Base-by-base conservation (phyloP, 805 yeast genomes). In the Ogataea wickerhamii region DNA sequence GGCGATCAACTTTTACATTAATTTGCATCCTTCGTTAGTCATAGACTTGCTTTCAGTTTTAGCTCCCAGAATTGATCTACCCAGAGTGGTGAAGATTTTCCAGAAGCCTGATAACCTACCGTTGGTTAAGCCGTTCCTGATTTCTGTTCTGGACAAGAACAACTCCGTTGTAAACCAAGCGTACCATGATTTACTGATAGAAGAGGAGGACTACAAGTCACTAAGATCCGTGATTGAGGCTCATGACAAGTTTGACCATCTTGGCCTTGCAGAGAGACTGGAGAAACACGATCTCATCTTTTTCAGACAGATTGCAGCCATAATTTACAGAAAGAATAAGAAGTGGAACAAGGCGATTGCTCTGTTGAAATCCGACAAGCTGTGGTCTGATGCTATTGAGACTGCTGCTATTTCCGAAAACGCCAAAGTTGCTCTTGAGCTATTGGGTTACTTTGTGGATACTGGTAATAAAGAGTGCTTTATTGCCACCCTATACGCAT, bases 381-480 rank as follows among this genome's bases (percentile, higher is more conserved):
- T 93, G 53, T 93, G 97, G 98, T 72, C 82, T 41, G 97, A 89
- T 63, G 89, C 96, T 45, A 84, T 93, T 58, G 86, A 79, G 58
- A 89, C 98, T 7, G 96, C 96, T 18, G 79, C 96, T 13, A 67
- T 80, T 41, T 88, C 97, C 14, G 76, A 77, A 45, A 81, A 82
- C 49, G 56, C 76, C 8, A 88, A 85, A 60, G 82, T 91, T 56
- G 89, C 95, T 24, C 91, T 87, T 61, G 98, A 93, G 43, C 70
- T 87, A 48, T 69, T 93, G 61, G 75, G 82, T 37, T 93, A 91
- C 68, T 93, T 93, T 63, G 97, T 93, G 43, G 97, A 91, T 54
- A 87, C 95, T 27, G 98, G 96, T 51, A 93, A 93, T 68, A 87
- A 82, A 64, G 98, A 93, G 70, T 86, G 96, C 55, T 85, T 87